Evolutionary conservation across 2,329 filamentous ascomycete species (phyloP), one percentile per base, ranked within the genome.

Genomic region (Pleurostoma richardsiae): DNA sequence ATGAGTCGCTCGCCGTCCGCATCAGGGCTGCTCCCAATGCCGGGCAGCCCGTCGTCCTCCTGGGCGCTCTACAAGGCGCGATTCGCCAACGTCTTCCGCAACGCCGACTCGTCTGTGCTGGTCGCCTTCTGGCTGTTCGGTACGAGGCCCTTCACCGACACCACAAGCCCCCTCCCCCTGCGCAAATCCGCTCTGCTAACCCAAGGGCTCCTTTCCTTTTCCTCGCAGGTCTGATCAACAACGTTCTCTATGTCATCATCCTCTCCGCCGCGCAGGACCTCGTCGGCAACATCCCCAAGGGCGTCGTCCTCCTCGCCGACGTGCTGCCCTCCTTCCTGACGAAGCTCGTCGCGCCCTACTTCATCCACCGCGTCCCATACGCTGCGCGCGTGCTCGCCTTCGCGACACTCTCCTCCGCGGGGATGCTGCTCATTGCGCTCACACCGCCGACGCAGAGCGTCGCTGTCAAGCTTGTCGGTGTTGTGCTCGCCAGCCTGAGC

Each of bases 201-300:
- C 19, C 19, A 19, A 19, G 19, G 19, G 19, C 19, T 19, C 19
- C 19, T 19, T 19, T 19, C 19, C 19, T 19, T 19, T 19, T 19
- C 19, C 19, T 19, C 10, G 30, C 59, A 92, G 89, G 89, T 44
- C 72, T 94, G 19, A 94, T 97, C 64, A 97, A 99, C 69, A 97
- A 97, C 71, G 89, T 97, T 56, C 86, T 96, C 69, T 97, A 96
- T 68, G 92, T 97, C 47, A 88, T 97, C 65, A 94, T 97, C 62
- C 86, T 99, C 59, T 95, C 90, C 30, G 88, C 94, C 33, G 94
- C 94, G 4, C 87, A 96, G 59, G 94, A 99, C 61, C 87, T 99
- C 51, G 94, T 97, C 57, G 92, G 92, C 33, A 85, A 74, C 53
- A 77, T 96, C 2, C 94, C 94, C 43, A 97, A 97, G 66, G 90